Evolutionary conservation across 257 asterid species (phyloP).

Genomic region (Nicotiana tabacum): DNA sequence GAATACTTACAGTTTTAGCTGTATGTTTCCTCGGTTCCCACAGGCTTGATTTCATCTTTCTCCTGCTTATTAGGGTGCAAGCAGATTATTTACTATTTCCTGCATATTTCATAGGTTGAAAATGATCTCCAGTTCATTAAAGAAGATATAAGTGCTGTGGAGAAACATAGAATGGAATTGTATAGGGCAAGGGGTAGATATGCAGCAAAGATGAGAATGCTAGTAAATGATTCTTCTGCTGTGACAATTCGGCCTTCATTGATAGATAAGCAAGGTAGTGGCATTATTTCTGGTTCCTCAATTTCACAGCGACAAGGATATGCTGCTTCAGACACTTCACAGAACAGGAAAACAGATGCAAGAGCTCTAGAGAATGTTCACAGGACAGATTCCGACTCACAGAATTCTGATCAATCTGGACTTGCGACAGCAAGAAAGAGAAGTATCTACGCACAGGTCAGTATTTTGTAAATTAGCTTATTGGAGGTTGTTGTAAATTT

Average conservation of each 20-base stretch:
- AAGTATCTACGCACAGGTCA: conserved; percentile 78
- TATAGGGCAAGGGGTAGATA: conserved; percentile 59
- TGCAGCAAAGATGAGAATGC: conserved; percentile 47
- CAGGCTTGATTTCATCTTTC: neutral
- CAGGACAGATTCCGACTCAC: conserved; percentile 51
- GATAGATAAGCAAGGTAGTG: conserved; percentile 39
- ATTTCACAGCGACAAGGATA: conserved; percentile 36
- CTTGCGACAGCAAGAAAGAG: conserved; percentile 57
- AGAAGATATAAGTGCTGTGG: conserved; percentile 80
- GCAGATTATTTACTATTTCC: conserved; percentile 14
- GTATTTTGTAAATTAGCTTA: neutral
- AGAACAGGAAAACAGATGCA: conserved; percentile 39
- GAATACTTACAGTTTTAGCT: neutral
- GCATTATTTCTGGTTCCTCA: conserved; percentile 26
- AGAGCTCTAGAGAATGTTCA: conserved; percentile 37
- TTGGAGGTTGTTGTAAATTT: neutral
- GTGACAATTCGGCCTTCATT: conserved; percentile 41
- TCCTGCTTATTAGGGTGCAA: neutral
- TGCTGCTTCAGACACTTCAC: conserved; percentile 26
- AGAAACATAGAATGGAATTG: conserved; percentile 64
- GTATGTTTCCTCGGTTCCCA: neutral
- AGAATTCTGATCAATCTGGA: conserved; percentile 54
- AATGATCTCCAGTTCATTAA: conserved; percentile 72
- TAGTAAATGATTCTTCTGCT: conserved; percentile 40
- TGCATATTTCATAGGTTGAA: conserved; percentile 49